Percentiles rank a stretch among this genome's conserved stretches.
phyloP scores from a whole-genome alignment of 2,329 filamentous ascomycete species.

The Clarireedia hainanense region DNA sequence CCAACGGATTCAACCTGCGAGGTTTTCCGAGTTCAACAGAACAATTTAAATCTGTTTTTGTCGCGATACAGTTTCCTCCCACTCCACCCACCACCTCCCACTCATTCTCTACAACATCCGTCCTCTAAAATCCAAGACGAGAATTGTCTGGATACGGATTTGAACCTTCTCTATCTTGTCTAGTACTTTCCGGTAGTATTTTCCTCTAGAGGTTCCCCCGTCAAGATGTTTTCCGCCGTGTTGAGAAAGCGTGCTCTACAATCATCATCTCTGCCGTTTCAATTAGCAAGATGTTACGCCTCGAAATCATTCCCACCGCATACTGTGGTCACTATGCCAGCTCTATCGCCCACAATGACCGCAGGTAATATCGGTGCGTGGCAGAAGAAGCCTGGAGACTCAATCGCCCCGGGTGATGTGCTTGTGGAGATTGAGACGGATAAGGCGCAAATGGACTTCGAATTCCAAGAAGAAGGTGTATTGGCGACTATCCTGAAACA shows the following conservation, averaged over 20 bases:
- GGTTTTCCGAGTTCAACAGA: slow-evolving; percentile 17
- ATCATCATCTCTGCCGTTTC: slow-evolving; percentile 41
- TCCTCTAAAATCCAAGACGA: not conserved
- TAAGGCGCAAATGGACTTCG: slow-evolving; percentile 99
- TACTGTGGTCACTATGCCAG: slow-evolving; percentile 95
- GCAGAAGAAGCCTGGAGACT: slow-evolving; percentile 95
- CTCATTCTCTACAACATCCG: slow-evolving; percentile 11
- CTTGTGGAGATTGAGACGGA: slow-evolving; percentile 98
- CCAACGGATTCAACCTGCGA: slow-evolving; percentile 12
- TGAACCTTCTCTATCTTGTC: slow-evolving; percentile 12
- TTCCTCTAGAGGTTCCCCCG: slow-evolving; percentile 7
- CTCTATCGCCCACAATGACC: slow-evolving; percentile 95
- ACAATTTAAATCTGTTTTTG: slow-evolving; percentile 11
- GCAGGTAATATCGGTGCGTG: slow-evolving; percentile 92
- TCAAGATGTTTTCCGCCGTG: slow-evolving; percentile 54
- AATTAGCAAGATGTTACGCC: slow-evolving; percentile 49
- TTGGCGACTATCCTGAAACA: slow-evolving; percentile 92
- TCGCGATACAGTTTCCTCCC: slow-evolving; percentile 11
- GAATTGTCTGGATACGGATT: slow-evolving; percentile 19
- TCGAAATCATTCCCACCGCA: slow-evolving; percentile 83
- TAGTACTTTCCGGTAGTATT: slow-evolving; percentile 13
- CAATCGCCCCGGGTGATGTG: slow-evolving; percentile 83
- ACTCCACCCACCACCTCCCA: slow-evolving; percentile 4
- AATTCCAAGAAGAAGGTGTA: slow-evolving; percentile 97
- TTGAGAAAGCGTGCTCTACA: slow-evolving; percentile 55